These are phyloP conservation scores for Sporothrix pallida DNA, from an alignment of 2,329 filamentous ascomycete species.

Conservation along the genomic window DNA sequence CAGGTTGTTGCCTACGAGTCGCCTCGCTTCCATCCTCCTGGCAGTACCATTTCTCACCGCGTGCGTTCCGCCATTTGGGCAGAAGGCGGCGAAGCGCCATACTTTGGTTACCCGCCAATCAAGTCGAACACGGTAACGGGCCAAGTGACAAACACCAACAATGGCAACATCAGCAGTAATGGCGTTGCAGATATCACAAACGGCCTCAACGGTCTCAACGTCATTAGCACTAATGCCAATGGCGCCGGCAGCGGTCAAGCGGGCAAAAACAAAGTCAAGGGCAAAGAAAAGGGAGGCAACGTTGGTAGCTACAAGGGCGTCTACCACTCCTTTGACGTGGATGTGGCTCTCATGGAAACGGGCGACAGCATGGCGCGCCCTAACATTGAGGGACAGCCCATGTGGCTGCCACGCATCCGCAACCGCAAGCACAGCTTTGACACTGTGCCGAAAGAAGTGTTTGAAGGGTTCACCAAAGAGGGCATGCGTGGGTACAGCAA, in stretches of 20 bases:
- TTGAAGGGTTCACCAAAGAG: not conserved
- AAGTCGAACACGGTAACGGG: not conserved
- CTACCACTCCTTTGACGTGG: slow-evolving; percentile 35
- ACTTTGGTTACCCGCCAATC: slow-evolving; percentile 34
- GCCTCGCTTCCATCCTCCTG: not conserved
- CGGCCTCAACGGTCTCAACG: too few species aligned
- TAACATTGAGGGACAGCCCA: slow-evolving; percentile 34
- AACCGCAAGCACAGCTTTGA: slow-evolving; percentile 3
- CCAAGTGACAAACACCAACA: not conserved
- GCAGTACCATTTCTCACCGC: not conserved
- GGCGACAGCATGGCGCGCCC: slow-evolving; percentile 40
- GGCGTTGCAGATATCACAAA: too few species aligned
- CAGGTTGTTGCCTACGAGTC: slow-evolving; percentile 5
- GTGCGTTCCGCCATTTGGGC: not conserved
- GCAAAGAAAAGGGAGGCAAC: not conserved
- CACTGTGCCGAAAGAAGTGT: not conserved
- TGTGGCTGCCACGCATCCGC: slow-evolving; percentile 38
- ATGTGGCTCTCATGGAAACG: slow-evolving; percentile 41
- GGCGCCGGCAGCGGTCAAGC: too few species aligned
- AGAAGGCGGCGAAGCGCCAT: slow-evolving; percentile 28
- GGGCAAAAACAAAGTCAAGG: not conserved
- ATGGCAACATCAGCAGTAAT: not conserved
- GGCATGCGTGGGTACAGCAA: not conserved
- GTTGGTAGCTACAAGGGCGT: not conserved
- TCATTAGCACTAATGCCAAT: too few species aligned